Conservation (phyloP, 495 filamentous ascomycete genomes). For the Penicillium odoratum region DNA sequence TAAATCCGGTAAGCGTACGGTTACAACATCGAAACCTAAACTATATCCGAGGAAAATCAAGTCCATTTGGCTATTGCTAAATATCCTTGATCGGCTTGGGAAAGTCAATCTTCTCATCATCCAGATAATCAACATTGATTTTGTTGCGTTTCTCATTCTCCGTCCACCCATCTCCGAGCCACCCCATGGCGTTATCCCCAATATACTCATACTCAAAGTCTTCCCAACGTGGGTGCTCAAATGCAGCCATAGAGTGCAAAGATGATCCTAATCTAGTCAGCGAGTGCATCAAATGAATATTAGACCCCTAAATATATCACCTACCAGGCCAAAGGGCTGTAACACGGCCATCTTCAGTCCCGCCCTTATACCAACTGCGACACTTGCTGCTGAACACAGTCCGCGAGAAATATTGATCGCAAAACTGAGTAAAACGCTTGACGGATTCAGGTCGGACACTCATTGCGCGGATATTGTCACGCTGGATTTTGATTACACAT, state of each 20-base stretch:
- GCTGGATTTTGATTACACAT: constrained; percentile 30
- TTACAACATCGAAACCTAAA: no score
- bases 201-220: constrained; percentile 44
- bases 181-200: constrained; percentile 35
- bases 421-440: constrained; percentile 38
- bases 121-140: constrained; percentile 40
- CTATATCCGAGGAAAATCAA: no score
- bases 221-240: constrained; percentile 42
- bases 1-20: no score
- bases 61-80: no score
- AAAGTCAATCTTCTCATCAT: constrained; percentile 41
- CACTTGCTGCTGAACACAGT: constrained; percentile 42
- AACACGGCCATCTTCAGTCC: constrained; percentile 38
- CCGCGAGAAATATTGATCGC: constrained; percentile 40
- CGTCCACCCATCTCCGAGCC: constrained; percentile 47
- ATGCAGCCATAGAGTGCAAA: constrained; percentile 39
- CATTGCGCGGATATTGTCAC: constrained; percentile 40
- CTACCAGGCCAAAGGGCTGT: constrained; percentile 27
- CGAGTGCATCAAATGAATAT: no score
- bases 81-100: constrained; percentile 14
- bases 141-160: constrained; percentile 36
- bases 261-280: constrained; percentile 32
- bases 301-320: no score
- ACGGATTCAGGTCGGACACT: constrained; percentile 47
- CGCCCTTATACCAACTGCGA: constrained; percentile 50